phyloP scores from a whole-genome alignment of 208 protist species.

The Leishmania aethiopica region DNA sequence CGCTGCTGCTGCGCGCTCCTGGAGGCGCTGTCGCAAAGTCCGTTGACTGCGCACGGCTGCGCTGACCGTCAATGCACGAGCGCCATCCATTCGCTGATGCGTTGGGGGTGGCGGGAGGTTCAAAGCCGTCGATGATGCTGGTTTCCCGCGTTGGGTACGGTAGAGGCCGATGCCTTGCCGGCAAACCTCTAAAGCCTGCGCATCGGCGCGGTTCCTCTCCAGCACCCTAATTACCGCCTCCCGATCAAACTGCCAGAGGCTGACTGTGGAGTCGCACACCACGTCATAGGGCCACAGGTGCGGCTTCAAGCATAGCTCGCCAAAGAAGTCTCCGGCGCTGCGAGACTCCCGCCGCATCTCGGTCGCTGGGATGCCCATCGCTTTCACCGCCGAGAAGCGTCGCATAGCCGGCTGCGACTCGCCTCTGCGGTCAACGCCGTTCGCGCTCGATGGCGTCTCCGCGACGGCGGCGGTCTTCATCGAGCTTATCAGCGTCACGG shows the following conservation, averaged over 20 bases:
- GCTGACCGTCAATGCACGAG: neutral
- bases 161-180: conserved; percentile 80
- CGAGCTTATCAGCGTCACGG: conserved; percentile 34
- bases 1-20: neutral
- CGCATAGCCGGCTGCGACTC: neutral
- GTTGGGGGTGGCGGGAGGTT: conserved; percentile 8
- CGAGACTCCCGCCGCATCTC: conserved; percentile 40
- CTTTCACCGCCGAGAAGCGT: neutral
- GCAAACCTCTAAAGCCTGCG: conserved; percentile 79
- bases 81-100: neutral
- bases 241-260: conserved; percentile 68
- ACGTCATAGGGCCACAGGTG: conserved; percentile 77
- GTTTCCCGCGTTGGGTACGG: conserved; percentile 60
- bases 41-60: conserved; percentile 25
- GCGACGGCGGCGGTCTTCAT: neutral
- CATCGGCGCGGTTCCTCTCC: conserved; percentile 38
- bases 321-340: conserved; percentile 72
- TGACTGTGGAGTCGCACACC: conserved; percentile 64
- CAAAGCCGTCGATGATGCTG: conserved; percentile 58
- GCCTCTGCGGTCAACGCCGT: neutral
- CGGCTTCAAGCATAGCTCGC: conserved; percentile 73
- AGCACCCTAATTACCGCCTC: conserved; percentile 57
- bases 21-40: neutral
- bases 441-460: neutral
- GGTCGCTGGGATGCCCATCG: neutral